Conservation (phyloP, 495 filamentous ascomycete species). For the Aspergillus bertholletiae region DNA sequence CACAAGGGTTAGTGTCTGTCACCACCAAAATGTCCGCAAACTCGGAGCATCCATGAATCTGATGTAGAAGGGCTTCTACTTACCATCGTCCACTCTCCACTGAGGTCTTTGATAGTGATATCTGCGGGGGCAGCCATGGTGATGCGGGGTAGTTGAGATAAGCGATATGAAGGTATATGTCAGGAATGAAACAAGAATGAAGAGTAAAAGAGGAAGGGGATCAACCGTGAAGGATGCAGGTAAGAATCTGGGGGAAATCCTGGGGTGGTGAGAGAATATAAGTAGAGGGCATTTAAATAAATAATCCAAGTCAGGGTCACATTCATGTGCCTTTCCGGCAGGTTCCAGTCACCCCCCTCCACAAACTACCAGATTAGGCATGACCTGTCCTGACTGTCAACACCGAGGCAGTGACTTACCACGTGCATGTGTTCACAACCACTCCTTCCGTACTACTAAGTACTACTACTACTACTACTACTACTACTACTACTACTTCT, state of each 20-base stretch:
- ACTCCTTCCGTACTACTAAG: no score
- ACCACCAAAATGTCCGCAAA: background rate
- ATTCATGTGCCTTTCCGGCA: background rate
- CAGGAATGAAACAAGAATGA: background rate
- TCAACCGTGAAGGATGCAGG: background rate
- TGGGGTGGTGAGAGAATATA: background rate
- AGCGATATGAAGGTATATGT: background rate
- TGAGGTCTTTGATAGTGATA: conserved; percentile 69
- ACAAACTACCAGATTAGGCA: background rate
- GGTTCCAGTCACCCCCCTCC: background rate
- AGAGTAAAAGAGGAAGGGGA: background rate
- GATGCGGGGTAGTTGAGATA: conserved; percentile 9
- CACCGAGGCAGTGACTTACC: conserved; percentile 3
- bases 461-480: no score
- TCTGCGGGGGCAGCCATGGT: conserved; percentile 80
- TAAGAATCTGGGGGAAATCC: background rate
- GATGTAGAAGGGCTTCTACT: conserved; percentile 5
- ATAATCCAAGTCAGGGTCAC: background rate
- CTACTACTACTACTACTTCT: no score
- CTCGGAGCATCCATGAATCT: background rate
- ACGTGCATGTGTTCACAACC: conserved; percentile 9
- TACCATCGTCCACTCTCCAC: conserved; percentile 79
- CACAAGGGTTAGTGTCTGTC: background rate
- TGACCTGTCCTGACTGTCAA: background rate
- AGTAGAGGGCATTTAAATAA: background rate